Percentiles rank a stretch among this genome's conserved stretches.
Evolutionary conservation across 2,329 filamentous ascomycete species (phyloP).

Genomic region (Clonostachys chloroleuca): DNA sequence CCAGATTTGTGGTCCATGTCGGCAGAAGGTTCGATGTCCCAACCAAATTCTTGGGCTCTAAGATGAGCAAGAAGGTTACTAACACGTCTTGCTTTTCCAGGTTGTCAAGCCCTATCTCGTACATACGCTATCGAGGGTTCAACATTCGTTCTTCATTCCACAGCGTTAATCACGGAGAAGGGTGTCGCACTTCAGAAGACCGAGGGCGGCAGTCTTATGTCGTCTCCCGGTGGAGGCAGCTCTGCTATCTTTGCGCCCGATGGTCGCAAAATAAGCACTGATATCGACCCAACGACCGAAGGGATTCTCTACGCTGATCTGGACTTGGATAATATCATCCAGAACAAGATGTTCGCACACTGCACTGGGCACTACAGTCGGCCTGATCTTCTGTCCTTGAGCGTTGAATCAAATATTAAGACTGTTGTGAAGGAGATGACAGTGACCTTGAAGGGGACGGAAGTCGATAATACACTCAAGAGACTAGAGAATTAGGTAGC

Average conservation of each 20-base stretch:
- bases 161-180: constrained; percentile 29
- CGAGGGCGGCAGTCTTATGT: not conserved
- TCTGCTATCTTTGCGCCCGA: constrained; percentile 46
- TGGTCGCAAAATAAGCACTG: constrained; percentile 36
- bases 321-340: constrained; percentile 33
- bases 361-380: constrained; percentile 28
- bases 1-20: constrained; percentile 26
- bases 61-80: not conserved
- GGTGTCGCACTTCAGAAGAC: constrained; percentile 31
- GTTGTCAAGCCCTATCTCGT: constrained; percentile 35
- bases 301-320: constrained; percentile 46
- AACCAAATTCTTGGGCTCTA: constrained; percentile 26
- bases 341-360: constrained; percentile 29
- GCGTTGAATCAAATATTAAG: not conserved
- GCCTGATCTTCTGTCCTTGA: constrained; percentile 32
- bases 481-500: no score
- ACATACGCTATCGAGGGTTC: constrained; percentile 53
- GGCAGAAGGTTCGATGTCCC: constrained; percentile 26
- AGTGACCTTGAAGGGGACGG: no score
- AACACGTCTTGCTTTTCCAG: not conserved
- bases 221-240: constrained; percentile 33
- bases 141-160: constrained; percentile 41
- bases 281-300: constrained; percentile 32
- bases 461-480: no score
- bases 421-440: not conserved